A percentile compares a stretch with the other conserved stretches of the same genome.
phyloP scores from a whole-genome alignment of 2,329 filamentous ascomycete species.

The Aspergillus luchuensis region DNA sequence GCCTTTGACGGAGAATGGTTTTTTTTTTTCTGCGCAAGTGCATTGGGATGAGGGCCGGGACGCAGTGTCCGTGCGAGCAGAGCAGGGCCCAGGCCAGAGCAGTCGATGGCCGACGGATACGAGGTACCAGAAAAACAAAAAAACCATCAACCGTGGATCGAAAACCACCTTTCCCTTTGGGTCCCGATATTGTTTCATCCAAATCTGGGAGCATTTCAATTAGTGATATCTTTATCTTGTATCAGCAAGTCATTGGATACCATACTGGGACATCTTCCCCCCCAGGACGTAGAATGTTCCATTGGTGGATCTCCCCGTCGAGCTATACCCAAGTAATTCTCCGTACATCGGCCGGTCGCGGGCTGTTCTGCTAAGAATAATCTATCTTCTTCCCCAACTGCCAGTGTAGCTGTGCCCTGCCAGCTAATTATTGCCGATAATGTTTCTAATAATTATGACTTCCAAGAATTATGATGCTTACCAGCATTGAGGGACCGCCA shows the following conservation, averaged over 20 bases:
- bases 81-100: conserved; percentile 5
- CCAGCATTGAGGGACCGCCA: not conserved
- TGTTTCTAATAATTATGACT: not conserved
- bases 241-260: not conserved
- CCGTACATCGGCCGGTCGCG: not conserved
- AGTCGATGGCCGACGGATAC: conserved; percentile 3
- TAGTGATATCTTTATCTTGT: too few species aligned
- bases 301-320: not conserved
- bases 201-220: too few species aligned
- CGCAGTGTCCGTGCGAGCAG: conserved; percentile 12
- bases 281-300: not conserved
- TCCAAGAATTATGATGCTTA: conserved; percentile 2
- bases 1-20: conserved; percentile 7
- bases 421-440: conserved; percentile 1
- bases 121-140: not conserved
- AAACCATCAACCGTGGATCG: too few species aligned
- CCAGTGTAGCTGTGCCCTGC: not conserved
- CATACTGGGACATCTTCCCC: not conserved
- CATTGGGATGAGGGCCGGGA: conserved; percentile 4
- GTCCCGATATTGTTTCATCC: too few species aligned
- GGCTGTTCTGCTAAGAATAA: not conserved
- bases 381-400: too few species aligned
- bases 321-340: not conserved
- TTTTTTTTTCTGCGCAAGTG: not conserved
- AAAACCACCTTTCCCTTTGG: too few species aligned